Evolutionary conservation across 768 basidiomycete genomes (phyloP).

Genomic region (Mycena metata): DNA sequence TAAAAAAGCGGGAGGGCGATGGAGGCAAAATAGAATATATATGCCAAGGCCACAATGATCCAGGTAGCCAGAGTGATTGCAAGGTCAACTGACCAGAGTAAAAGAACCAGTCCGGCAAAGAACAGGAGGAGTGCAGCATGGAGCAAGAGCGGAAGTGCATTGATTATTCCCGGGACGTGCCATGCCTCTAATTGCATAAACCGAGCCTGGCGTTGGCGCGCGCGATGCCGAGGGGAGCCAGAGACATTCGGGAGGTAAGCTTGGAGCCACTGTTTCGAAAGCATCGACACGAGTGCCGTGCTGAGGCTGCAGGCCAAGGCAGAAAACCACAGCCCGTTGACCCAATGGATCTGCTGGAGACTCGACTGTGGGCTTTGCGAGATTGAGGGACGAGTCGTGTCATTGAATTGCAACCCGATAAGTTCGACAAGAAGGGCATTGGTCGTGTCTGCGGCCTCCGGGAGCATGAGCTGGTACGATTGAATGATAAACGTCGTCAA

Average conservation of each 20-base stretch:
- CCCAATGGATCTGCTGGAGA: slow-evolving; percentile 49
- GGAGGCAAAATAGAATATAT: slow-evolving; percentile 53
- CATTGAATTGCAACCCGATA: slow-evolving; percentile 43
- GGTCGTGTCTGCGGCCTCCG: slow-evolving; percentile 50
- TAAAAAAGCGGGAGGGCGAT: slow-evolving; percentile 56
- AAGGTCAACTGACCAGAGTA: slow-evolving; percentile 55
- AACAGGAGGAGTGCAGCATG: slow-evolving; percentile 58
- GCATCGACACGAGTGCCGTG: slow-evolving; percentile 59
- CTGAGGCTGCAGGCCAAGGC: slow-evolving; percentile 58
- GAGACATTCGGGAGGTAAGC: slow-evolving; percentile 49
- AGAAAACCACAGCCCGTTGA: slow-evolving; percentile 63
- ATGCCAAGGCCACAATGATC: slow-evolving; percentile 52
- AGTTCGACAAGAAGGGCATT: slow-evolving; percentile 52
- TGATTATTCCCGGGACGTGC: slow-evolving; percentile 57
- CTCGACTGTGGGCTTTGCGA: slow-evolving; percentile 32
- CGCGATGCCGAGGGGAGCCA: slow-evolving; percentile 54
- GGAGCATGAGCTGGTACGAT: slow-evolving; percentile 55
- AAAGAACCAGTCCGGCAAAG: slow-evolving; percentile 56
- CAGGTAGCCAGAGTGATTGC: slow-evolving; percentile 51
- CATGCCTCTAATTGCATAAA: slow-evolving; percentile 53
- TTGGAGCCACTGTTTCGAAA: slow-evolving; percentile 62
- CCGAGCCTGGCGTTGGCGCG: slow-evolving; percentile 53
- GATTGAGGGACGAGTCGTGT: slow-evolving; percentile 29
- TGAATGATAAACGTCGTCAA: slow-evolving; percentile 61
- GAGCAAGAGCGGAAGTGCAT: slow-evolving; percentile 55